Percentiles rank a stretch among this genome's conserved stretches.
Evolutionary conservation across 352 stramenopile species (phyloP).

Genomic region (Globisporangium nagaii): DNA sequence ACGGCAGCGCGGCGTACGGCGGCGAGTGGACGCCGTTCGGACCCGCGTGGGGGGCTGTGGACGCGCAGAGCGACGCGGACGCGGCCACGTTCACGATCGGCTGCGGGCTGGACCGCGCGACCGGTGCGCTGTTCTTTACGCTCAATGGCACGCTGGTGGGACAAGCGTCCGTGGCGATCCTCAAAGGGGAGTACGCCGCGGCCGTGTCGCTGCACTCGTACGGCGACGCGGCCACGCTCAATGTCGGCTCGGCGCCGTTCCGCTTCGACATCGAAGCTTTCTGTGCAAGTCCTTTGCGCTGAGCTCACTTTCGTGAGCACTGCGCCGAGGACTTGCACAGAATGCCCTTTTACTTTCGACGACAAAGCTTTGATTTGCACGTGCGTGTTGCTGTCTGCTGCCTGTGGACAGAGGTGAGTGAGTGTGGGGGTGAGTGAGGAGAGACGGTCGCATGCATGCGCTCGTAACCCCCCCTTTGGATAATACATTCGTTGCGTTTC

Average conservation of each 20-base stretch:
- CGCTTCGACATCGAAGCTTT: conserved; percentile 83
- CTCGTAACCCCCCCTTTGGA: too few relatives aligned
- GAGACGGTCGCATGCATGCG: too few relatives aligned
- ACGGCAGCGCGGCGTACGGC: conserved; percentile 58
- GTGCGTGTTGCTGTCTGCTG: too few relatives aligned
- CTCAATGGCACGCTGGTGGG: conserved; percentile 68
- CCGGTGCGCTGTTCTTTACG: conserved; percentile 72
- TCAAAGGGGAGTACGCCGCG: conserved; percentile 56
- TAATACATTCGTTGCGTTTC: too few relatives aligned
- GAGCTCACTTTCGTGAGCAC: background rate
- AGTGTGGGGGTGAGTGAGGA: too few relatives aligned
- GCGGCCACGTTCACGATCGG: conserved; percentile 47
- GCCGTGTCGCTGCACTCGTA: conserved; percentile 79
- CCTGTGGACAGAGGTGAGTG: too few relatives aligned
- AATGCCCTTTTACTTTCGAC: conserved; percentile 10
- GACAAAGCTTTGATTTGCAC: background rate
- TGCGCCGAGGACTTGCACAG: conserved; percentile 49
- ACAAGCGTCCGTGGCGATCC: conserved; percentile 29
- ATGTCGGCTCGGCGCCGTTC: conserved; percentile 67
- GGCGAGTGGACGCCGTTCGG: conserved; percentile 70
- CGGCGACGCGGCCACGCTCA: conserved; percentile 62
- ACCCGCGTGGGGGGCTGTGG: conserved; percentile 49
- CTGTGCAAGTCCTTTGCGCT: conserved; percentile 80
- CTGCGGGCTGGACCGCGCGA: conserved; percentile 60
- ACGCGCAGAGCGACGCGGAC: conserved; percentile 19